Evolutionary conservation across 2,329 filamentous ascomycete genomes (phyloP).

Genomic region (Pseudocercospora macadamiae): DNA sequence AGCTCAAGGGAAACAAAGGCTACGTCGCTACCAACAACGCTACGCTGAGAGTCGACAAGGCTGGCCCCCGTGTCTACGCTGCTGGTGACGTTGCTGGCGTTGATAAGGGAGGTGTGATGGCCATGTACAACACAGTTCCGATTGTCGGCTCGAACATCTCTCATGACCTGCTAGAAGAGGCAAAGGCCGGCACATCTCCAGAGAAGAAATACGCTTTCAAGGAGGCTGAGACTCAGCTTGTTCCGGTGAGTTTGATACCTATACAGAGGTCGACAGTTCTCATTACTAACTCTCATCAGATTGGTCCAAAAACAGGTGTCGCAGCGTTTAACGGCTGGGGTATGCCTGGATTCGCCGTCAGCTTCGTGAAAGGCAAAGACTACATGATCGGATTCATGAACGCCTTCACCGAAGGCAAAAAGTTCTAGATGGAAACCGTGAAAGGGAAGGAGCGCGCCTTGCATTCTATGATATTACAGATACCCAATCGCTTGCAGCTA

Average conservation of each 20-base stretch:
- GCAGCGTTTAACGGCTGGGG: slow-evolving; percentile 39
- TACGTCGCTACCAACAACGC: slow-evolving; percentile 53
- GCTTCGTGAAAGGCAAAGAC: slow-evolving; percentile 42
- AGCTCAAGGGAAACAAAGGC: slow-evolving; percentile 47
- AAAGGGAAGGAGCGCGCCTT: background rate
- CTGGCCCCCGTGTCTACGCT: slow-evolving; percentile 52
- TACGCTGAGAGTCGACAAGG: slow-evolving; percentile 51
- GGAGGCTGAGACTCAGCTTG: slow-evolving; percentile 36
- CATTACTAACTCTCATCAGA: slow-evolving; percentile 23
- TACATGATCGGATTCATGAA: slow-evolving; percentile 37
- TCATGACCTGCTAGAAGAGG: slow-evolving; percentile 47
- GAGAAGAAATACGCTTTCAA: slow-evolving; percentile 36
- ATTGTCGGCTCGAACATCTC: slow-evolving; percentile 50
- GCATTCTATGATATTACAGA: slow-evolving; percentile 2
- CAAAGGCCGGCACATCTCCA: slow-evolving; percentile 27
- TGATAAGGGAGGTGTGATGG: slow-evolving; percentile 46
- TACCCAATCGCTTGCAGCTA: background rate
- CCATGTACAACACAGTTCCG: slow-evolving; percentile 45
- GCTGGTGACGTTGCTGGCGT: slow-evolving; percentile 52
- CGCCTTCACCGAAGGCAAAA: slow-evolving; percentile 33
- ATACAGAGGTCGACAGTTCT: no score
- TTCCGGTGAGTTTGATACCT: slow-evolving; percentile 31
- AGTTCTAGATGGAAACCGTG: slow-evolving; percentile 19
- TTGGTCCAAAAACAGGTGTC: slow-evolving; percentile 39
- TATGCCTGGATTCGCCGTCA: slow-evolving; percentile 41